Conservation (phyloP, 331 rosid species). For the Cydonia oblonga region DNA sequence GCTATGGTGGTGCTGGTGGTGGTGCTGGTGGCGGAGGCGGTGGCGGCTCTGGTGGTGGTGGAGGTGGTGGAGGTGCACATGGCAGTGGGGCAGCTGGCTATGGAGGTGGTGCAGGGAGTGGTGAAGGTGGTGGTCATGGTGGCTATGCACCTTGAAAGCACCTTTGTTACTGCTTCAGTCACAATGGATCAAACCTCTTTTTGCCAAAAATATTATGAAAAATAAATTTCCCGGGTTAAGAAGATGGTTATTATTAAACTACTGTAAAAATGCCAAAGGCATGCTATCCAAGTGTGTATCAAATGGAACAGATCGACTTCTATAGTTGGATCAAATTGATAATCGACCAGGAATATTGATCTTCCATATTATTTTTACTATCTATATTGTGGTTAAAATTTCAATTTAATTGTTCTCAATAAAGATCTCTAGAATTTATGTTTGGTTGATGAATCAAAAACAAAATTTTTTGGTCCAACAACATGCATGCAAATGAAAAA, state of each 20-base stretch:
- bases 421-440: no score
- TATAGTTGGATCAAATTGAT: not conserved
- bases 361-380: no score
- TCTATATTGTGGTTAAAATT: no score
- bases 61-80: conserved; percentile 14
- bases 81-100: not conserved
- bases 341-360: no score
- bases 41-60: conserved; percentile 19
- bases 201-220: not conserved
- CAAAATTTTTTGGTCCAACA: no score
- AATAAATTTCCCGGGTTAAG: not conserved
- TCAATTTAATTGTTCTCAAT: no score
- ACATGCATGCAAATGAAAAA: no score
- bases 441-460: no score
- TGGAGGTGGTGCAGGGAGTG: not conserved
- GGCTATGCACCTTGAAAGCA: conserved; percentile 3
- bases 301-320: not conserved
- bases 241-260: not conserved
- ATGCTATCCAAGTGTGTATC: not conserved
- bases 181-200: not conserved
- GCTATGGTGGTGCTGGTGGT: not conserved
- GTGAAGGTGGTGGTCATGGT: conserved; percentile 8
- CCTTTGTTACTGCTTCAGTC: not conserved
- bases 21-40: not conserved
- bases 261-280: not conserved